Base-by-base conservation (phyloP, 257 asterid genomes). In the Nicotiana undulata region DNA sequence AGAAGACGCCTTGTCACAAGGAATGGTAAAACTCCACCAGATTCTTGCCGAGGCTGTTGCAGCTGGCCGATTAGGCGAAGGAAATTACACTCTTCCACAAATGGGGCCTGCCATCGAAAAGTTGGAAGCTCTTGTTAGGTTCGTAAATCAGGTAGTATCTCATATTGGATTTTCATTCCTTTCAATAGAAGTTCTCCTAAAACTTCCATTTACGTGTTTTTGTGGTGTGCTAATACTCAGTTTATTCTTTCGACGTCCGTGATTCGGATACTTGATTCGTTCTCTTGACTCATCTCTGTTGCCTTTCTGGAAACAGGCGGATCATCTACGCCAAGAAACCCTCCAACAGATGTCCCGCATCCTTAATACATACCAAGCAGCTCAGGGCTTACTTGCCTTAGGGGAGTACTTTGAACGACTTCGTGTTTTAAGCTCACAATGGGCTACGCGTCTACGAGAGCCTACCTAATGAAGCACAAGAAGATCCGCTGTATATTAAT, bases 1-100 rank as follows among this genome's bases (percentile, higher is more conserved):
- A 59, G 99, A 95, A 80, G 99, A 95, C 85, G 97, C 98, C 24
- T 81, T 95, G 77, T 83, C 99, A 34, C 97, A 90, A 75, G 99
- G 99, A 76, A 89, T 92, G 97, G 97, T 90, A 1, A 89, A 86
- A 80, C 94, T 91, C 60, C 96, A 91, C 81, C 88, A 87, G 26
- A 85, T 87, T 82, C 81, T 91, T 9, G 90, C 87, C 2, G 91
- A 89, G 29, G 88, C 94, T 58, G 70, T 95, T 83, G 90, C 91
- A 17, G 80, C 78, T 28, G 89, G 86, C 52, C 88, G 58, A 24
- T 87, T 91, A 6, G 89, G 91, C 18, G 94, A 93, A 32, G 96
- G 88, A 26, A 88, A 85, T 89, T 91, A 83, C 83, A 87, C 89
- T 84, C 77, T 85, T 66, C 91, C 92, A 2, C 97, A 90, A 76